Base-by-base conservation (phyloP, 2,329 filamentous ascomycete genomes). In the Aspergillus sp. region DNA sequence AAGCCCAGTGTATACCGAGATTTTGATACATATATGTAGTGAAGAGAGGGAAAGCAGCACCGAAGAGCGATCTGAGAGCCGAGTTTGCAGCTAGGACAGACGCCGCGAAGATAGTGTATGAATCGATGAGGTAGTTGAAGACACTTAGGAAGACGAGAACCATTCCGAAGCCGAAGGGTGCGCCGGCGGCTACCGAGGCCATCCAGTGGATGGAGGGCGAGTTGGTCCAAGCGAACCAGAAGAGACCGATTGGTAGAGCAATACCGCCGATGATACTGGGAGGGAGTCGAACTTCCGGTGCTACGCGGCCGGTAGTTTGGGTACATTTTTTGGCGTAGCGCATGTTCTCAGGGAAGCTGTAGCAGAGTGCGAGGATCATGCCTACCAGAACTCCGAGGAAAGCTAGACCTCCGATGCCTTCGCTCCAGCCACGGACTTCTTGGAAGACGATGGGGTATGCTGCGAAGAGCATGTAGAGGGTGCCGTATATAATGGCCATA, bases 211-310 rank as follows among this genome's bases (percentile, higher is more conserved):
- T 58, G 8, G 54, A 59, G 48, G 60, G 68, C 37, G 64, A 73
- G 40, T 77, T 75, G 0, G 77, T 78, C 78, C 78, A 81, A 0
- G 76, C 77, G 42, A 81, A 76, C 76, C 76, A 79, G 60, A 81
- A 79, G 1, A 81, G 65, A 7, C 76, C 74, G 33, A 79, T 64
- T 0, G 80, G 78, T 33, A 83, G 65, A 5, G 66, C 62, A 26
- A 77, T 67, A 42, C 66, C 68, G 11, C 73, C 73, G 4, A 75
- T 48, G 42, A 76, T 73, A 35, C 64, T 67, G 6, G 74, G 70
- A 1, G 75, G 74, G 1, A 79, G 58, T 39, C 74, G 75, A 26
- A 73, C 72, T 62, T 82, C 79, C 0, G 81, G 80, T 7, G 79
- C 71, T n/a, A 56, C 47, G 13, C 50, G 48, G 27, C 48, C 51